Conservation (phyloP, 371 early-diverging fungal genomes). For the Haplosporangium sp. region DNA sequence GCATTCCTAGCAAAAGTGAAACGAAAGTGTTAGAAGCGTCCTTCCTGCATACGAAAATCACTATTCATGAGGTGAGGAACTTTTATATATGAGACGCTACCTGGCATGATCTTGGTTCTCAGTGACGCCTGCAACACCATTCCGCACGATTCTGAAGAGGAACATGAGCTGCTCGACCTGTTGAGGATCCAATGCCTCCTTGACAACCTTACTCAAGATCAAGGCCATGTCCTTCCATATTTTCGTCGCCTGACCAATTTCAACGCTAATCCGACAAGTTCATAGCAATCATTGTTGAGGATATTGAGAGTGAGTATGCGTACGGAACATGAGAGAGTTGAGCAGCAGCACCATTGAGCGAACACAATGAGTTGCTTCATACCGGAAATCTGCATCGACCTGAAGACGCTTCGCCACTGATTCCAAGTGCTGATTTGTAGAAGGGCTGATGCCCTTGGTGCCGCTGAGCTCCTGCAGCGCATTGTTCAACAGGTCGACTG, state of each 20-base stretch:
- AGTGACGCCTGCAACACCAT: constrained; percentile 21
- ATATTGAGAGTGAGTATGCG: not conserved
- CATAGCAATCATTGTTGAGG: not conserved
- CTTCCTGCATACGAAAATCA: not conserved
- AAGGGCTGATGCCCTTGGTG: no score
- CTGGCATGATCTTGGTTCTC: constrained; percentile 42
- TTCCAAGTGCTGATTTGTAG: constrained; percentile 25
- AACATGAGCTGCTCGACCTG: constrained; percentile 34
- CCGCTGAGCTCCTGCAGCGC: no score
- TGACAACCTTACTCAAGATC: constrained; percentile 14
- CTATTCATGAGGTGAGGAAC: not conserved
- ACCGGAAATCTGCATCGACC: constrained; percentile 39
- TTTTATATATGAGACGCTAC: not conserved
- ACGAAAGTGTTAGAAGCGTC: not conserved
- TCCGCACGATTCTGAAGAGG: constrained; percentile 38
- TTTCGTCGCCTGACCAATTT: constrained; percentile 1
- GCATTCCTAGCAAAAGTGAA: constrained; percentile 6
- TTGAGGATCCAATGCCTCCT: constrained; percentile 29
- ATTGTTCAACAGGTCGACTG: no score
- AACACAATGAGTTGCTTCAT: not conserved
- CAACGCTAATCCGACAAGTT: constrained; percentile 3
- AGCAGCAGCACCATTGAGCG: no score
- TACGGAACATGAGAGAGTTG: no score
- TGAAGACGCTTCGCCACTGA: constrained; percentile 31
- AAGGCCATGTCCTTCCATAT: constrained; percentile 23